Conservation (phyloP, 176 grass and related monocot species). For the Musa itinerans region DNA sequence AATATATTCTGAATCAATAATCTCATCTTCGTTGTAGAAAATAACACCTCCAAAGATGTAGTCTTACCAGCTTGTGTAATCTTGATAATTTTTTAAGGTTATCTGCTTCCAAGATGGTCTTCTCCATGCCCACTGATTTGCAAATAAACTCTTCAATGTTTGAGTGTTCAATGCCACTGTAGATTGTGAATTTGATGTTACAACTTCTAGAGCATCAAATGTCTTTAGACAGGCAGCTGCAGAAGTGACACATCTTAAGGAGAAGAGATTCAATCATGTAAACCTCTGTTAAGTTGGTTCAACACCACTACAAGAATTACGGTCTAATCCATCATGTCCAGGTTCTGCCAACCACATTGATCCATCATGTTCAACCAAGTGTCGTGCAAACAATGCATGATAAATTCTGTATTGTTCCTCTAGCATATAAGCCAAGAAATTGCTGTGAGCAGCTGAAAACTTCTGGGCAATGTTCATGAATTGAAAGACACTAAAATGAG, state of each 20-base stretch:
- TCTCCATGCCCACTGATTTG: slow-evolving; percentile 77
- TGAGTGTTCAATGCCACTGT: slow-evolving; percentile 72
- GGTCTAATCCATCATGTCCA: slow-evolving; percentile 75
- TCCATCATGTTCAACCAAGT: slow-evolving; percentile 75
- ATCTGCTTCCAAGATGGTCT: slow-evolving; percentile 79
- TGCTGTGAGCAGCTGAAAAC: slow-evolving; percentile 71
- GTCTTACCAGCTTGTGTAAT: slow-evolving; percentile 46
- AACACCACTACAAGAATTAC: slow-evolving; percentile 62
- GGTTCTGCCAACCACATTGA: slow-evolving; percentile 69
- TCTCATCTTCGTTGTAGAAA: slow-evolving; percentile 92
- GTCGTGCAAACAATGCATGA: slow-evolving; percentile 72
- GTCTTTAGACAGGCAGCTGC: slow-evolving; percentile 69
- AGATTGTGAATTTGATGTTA: slow-evolving; percentile 64
- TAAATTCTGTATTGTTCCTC: slow-evolving; percentile 55
- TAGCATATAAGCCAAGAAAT: slow-evolving; percentile 93
- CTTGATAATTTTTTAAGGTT: slow-evolving; percentile 72
- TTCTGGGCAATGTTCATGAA: slow-evolving; percentile 67
- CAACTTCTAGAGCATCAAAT: slow-evolving; percentile 87
- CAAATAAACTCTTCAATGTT: slow-evolving; percentile 66
- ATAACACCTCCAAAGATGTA: slow-evolving; percentile 78
- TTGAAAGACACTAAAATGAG: slow-evolving; percentile 61
- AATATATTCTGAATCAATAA: slow-evolving; percentile 85
- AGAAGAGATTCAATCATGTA: slow-evolving; percentile 63
- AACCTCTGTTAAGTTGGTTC: slow-evolving; percentile 92
- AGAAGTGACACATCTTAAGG: slow-evolving; percentile 68